These are phyloP conservation scores for Lophium mytilinum DNA, from an alignment of 495 filamentous ascomycete genomes.

Conservation along the genomic window DNA sequence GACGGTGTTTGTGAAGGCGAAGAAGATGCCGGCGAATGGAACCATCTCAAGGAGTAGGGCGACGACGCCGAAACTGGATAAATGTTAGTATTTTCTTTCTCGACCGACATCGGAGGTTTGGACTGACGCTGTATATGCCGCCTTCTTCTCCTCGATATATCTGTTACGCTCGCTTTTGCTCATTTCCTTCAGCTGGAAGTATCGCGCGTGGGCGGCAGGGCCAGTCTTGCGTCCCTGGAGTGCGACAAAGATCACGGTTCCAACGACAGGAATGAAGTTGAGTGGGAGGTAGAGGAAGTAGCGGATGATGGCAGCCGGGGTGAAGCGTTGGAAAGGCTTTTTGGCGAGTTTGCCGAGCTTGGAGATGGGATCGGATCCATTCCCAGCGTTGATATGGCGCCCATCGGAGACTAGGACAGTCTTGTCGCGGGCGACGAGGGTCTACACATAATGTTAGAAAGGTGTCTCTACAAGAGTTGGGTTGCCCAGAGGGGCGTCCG, in stretches of 20 bases:
- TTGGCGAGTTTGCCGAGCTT: conserved; percentile 67
- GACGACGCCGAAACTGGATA: conserved; percentile 65
- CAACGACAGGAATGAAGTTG: conserved; percentile 86
- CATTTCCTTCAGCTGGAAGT: conserved; percentile 88
- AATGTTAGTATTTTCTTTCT: conserved; percentile 9
- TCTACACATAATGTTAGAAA: conserved; percentile 9
- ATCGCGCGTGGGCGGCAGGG: conserved; percentile 49
- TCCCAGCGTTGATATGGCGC: conserved; percentile 57
- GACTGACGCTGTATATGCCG: conserved; percentile 68
- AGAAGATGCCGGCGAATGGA: conserved; percentile 72
- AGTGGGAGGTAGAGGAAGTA: conserved; percentile 76
- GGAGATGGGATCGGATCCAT: conserved; percentile 50
- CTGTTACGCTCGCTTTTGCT: conserved; percentile 48
- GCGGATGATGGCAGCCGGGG: conserved; percentile 55
- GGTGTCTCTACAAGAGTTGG: too few relatives aligned
- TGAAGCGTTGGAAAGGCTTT: conserved; percentile 60
- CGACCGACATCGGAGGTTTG: not conserved
- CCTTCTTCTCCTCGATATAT: conserved; percentile 56
- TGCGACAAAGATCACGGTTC: conserved; percentile 69
- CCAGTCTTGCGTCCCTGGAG: conserved; percentile 59
- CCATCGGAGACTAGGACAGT: conserved; percentile 57
- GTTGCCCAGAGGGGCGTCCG: too few relatives aligned
- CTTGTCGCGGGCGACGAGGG: conserved; percentile 31
- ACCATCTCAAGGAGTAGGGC: conserved; percentile 76
- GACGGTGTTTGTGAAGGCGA: conserved; percentile 84